phyloP scores from a whole-genome alignment of 225 moss, liverwort and hornwort genomes.

The Antitrichia curtipendula region DNA sequence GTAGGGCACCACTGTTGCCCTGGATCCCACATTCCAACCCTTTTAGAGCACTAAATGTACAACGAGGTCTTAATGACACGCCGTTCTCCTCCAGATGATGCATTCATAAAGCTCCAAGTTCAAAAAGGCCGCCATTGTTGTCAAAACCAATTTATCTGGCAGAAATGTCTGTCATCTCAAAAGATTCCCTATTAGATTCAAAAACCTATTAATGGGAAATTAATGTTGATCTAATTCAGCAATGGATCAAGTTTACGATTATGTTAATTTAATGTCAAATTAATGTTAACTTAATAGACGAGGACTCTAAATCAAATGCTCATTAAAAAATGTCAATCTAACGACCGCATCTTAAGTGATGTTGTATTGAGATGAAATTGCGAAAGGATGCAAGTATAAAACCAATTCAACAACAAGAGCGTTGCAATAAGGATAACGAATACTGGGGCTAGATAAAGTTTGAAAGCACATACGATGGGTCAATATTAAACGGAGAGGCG shows the following conservation, averaged over 20 bases:
- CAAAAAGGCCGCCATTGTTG: neutral
- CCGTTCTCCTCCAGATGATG: neutral
- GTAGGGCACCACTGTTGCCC: slow-evolving; percentile 75
- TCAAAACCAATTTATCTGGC: neutral
- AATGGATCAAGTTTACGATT: neutral
- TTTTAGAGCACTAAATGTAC: neutral
- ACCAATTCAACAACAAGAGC: neutral
- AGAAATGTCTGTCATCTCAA: neutral
- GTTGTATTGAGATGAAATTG: neutral
- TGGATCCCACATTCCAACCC: slow-evolving; percentile 22
- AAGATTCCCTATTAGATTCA: neutral
- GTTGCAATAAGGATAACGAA: neutral
- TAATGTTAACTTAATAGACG: neutral
- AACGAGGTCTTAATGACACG: neutral
- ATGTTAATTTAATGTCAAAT: neutral
- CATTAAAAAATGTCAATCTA: neutral
- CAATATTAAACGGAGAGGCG: slow-evolving; percentile 17
- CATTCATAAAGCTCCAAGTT: neutral
- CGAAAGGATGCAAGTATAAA: neutral
- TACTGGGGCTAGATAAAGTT: neutral
- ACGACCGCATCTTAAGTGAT: neutral
- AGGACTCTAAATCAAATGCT: neutral
- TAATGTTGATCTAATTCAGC: neutral
- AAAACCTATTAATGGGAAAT: neutral
- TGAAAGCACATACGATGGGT: slow-evolving; percentile 22